Base-by-base conservation (phyloP, 2,329 filamentous ascomycete genomes). In the Venturia nashicola region DNA sequence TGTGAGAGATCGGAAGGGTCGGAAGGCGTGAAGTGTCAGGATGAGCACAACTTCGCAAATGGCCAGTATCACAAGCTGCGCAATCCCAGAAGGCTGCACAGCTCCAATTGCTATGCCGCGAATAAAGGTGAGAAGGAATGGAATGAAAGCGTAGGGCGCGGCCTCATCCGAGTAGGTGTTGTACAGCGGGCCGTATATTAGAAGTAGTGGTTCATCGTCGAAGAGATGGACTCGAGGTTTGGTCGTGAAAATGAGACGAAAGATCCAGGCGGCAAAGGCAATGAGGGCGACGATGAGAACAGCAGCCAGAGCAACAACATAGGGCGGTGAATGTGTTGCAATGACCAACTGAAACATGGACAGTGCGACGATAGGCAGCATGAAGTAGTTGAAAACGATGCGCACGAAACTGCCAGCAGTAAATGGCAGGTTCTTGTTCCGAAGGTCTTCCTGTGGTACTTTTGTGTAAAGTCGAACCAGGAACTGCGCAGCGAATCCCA, bases 161-260 rank as follows among this genome's bases (percentile, higher is more conserved):
- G 91, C 91, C 72, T 93, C 89, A 73, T 99, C 94, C 32, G 90
- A 94, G 74, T 96, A 97, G 0, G 94, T 99, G 76, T 99, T 99
- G 72, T 99, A 99, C 8, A 99, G 79, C 5, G 94, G 91, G 0
- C 94, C 94, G 70, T 96, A 97, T 0, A 91, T 82, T 2, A 99
- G 80, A 9, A 97, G 86, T 0, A 91, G 97, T 7, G 91, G 86
- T 60, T 99, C 80, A 71, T 97, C 91, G 75, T 99, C 94, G 73
- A 97, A 99, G 11, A 99, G 81, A 68, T 91, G 88, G 1, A 91
- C 89, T 66, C 91, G 87, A 6, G 92, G 92, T 67, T 89, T 86
- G 0, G 90, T 94, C 32, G 81, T 85, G 64, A 88, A 85, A 69
- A 97, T 93, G 61, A 96, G 80, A 71, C 85, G 85, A 59, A 96